phyloP scores from a whole-genome alignment of 371 early-diverging fungal genomes.

The Rhizopus sp. region DNA sequence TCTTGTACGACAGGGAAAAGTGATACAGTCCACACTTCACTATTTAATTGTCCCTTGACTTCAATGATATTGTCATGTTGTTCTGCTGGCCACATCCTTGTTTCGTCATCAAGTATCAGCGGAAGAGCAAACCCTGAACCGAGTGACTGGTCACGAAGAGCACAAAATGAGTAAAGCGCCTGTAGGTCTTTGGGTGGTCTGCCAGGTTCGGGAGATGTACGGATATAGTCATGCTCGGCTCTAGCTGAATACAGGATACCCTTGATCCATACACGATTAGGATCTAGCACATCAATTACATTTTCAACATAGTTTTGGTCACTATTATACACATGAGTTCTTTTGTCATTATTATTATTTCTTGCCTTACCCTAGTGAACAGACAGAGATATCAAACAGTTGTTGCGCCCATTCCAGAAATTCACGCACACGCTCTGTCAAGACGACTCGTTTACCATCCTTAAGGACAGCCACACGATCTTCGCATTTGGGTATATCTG shows the following conservation, averaged over 20 bases:
- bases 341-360: too few species aligned
- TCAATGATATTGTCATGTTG: slow-evolving; percentile 83
- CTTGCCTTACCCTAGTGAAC: slow-evolving; percentile 68
- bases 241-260: slow-evolving; percentile 76
- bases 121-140: slow-evolving; percentile 59
- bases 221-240: slow-evolving; percentile 68
- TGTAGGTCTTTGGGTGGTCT: slow-evolving; percentile 75
- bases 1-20: slow-evolving; percentile 70
- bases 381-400: slow-evolving; percentile 73
- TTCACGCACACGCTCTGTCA: slow-evolving; percentile 72
- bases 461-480: slow-evolving; percentile 62
- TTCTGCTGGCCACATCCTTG: slow-evolving; percentile 74
- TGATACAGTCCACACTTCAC: slow-evolving; percentile 69
- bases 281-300: slow-evolving; percentile 72
- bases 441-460: slow-evolving; percentile 69
- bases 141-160: slow-evolving; percentile 46
- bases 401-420: slow-evolving; percentile 78
- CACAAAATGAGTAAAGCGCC: slow-evolving; percentile 70
- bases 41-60: slow-evolving; percentile 57
- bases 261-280: slow-evolving; percentile 58
- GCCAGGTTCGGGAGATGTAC: slow-evolving; percentile 42
- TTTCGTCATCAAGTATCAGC: slow-evolving; percentile 75
- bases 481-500: slow-evolving; percentile 45
- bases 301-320: slow-evolving; percentile 79
- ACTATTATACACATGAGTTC: slow-evolving; percentile 21